Evolutionary conservation across 106 monocot species (phyloP), one percentile per base, ranked within the genome.

Genomic region (Amphibolis antarctica): DNA sequence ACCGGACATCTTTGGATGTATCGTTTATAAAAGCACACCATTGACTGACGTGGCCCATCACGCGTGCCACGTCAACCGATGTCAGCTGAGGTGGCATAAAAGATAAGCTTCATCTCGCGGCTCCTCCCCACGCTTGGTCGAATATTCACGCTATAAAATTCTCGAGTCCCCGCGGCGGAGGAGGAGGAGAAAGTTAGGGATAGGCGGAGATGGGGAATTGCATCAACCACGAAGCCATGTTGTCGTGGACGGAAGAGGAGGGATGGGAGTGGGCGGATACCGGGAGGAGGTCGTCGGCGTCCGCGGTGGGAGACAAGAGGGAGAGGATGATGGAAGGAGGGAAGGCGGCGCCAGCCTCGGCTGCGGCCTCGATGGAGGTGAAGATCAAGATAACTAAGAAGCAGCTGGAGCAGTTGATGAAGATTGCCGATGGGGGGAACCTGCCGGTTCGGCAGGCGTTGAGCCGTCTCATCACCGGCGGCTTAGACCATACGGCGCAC

Each of bases 341-440:
- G 49, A 22, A 25, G 28, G 21, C 20, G n/a, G 28, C 4, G 36
- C 2, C 4, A 2, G 36, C 7, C 36, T 2, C 2, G 36, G 36
- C 36, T 36, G 4, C 36, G 36, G 36, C 46, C 1, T 21, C 43
- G 0, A 64, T 63, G 0, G 70, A 70, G 73, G 66, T 84, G 51
- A 77, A 69, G 76, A 77, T 84, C 66, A 70, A 74, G 58, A 80
- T 84, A 18, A 73, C 72, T 10, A 76, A 67, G 74, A 84, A 80
- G 52, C 80, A 80, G 29, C 70, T 84, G 50, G 70, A 76, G 27
- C 66, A 84, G 76, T 14, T 84, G 46, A 63, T 84, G 7, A 45
- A 28, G 1, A 23, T 49, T 15, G 59, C 42, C 6, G 73, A 77
- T 10, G 74, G 18, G 10, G 48, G 66, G 18, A 74, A 66, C 11